Evolutionary conservation across 768 basidiomycete genomes (phyloP), one percentile per base, ranked within the genome.

Genomic region (Boletus coccyginus): DNA sequence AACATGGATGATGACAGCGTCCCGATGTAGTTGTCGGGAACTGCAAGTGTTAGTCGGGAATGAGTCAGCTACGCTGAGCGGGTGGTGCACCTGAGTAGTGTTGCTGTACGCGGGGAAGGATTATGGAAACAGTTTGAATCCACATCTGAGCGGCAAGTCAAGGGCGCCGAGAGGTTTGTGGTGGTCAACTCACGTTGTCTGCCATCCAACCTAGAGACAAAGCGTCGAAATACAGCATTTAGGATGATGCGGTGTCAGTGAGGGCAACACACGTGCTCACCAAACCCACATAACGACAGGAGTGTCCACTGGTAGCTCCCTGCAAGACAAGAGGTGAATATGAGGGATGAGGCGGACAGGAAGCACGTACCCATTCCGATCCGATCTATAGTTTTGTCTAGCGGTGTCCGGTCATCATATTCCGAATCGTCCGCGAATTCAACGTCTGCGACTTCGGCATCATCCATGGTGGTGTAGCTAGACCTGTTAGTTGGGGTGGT

Each of bases 51-150:
- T 42, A 62, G 63, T 62, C 52, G 61, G 62, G 52, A 59, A 50
- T 33, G 55, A 55, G 55, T 13, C 38, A 21, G 51, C 27, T 27
- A 53, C 24, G 53, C 35, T 49, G 52, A 57, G 40, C 24, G n/a
- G 53, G 44, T 16, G 36, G 72, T 78, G 61, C 63, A 82, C 94
- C 83, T 63, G 78, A 74, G 71, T 87, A 99, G 68, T 98, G 93
- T 46, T 85, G 85, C 68, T 98, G 96, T 24, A 99, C 88, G 46
- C 96, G 80, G n/a, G 96, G 96, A n/a, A 99, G 79, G 45, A 96
- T 90, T 36, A 98, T 92, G 27, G 96, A 91, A 6, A 90, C 74
- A 13, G 90, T 88, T 80, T 94, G 90, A 52, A 95, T 84, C 92
- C 92, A 94, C 92, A 94, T 93, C 92, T 94, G 69, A 60, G 57